Base-by-base conservation (phyloP, 2,329 filamentous ascomycete species). In the Penicillium olsonii region DNA sequence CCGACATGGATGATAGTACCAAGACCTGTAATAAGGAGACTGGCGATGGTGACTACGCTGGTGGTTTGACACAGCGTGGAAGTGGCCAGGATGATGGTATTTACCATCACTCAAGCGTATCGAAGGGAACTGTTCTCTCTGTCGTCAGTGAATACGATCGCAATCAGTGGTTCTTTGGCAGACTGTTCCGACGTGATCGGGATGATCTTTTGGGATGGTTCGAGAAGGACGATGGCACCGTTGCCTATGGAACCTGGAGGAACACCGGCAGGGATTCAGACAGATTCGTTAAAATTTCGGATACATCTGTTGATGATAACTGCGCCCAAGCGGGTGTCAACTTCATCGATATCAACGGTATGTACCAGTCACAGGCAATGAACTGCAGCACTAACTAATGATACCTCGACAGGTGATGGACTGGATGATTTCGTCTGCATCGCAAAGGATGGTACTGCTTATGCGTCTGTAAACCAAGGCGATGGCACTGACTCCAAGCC, bases 381-480 rank as follows among this genome's bases (percentile, higher is more conserved):
- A 24, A 24, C 22, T 24, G 5, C 22, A 24, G 5, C 8, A 4
- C 22, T 4, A 8, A 8, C 37, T 38, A 26, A 26, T 14, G 6
- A 20, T 10, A 17, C 1, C 14, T 15, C 5, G 14, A 18, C n/a
- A 39, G 15, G 33, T 4, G 64, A 64, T 42, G 60, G 57, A 18
- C 34, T 50, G 18, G 55, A 56, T 19, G 55, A 56, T 39, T 56
- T 68, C 40, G 54, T 70, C 22, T 71, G 67, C 52, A 55, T 68
- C 37, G 44, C 24, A 15, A 43, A 44, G 2, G 57, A 61, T 1
- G 68, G 59, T 2, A 48, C 43, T n/a, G 51, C 53, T 29, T 51
- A 50, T 20, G 55, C 49, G 5, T 48, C 54, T 1, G 56, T 67
- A 15, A 66, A 66, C 37, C 20, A 55, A 3, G 58, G 64, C 12